phyloP scores from a whole-genome alignment of 768 basidiomycete species.

The Daedaleopsis sinensis region DNA sequence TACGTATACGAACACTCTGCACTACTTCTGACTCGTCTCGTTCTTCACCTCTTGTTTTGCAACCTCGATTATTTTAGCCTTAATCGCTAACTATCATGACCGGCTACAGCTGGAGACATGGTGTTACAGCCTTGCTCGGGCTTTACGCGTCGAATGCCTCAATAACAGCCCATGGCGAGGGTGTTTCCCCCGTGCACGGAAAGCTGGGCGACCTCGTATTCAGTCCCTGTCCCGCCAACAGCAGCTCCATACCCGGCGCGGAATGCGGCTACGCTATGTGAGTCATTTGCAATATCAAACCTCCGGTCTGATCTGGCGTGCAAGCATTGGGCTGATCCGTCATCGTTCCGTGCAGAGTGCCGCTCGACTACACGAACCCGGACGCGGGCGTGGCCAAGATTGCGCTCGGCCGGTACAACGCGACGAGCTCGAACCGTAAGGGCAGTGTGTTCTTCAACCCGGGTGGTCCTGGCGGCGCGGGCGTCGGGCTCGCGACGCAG shows the following conservation, averaged over 20 bases:
- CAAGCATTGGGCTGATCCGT: background rate
- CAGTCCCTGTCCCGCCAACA: constrained; percentile 10
- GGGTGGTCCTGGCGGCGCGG: constrained; percentile 34
- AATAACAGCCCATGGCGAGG: background rate
- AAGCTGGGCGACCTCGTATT: constrained; percentile 16
- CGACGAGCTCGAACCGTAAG: constrained; percentile 26
- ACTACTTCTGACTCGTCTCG: background rate
- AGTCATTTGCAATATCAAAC: no score
- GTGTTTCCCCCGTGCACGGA: background rate
- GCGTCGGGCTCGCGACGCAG: constrained; percentile 17
- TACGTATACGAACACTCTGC: background rate
- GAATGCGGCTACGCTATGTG: constrained; percentile 30
- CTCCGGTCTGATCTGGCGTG: background rate
- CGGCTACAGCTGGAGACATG: background rate
- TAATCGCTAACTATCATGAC: no score
- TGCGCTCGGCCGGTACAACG: constrained; percentile 33
- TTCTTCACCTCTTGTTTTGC: background rate
- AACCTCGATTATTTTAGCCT: no score
- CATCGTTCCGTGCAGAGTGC: constrained; percentile 26
- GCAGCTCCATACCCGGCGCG: constrained; percentile 11
- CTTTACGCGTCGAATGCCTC: background rate
- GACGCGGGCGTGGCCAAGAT: constrained; percentile 32
- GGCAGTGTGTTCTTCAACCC: constrained; percentile 38
- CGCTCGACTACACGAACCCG: constrained; percentile 35
- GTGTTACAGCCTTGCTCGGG: background rate